phyloP scores from a whole-genome alignment of 73 alveolate genomes.

The Paramecium biaurelia region DNA sequence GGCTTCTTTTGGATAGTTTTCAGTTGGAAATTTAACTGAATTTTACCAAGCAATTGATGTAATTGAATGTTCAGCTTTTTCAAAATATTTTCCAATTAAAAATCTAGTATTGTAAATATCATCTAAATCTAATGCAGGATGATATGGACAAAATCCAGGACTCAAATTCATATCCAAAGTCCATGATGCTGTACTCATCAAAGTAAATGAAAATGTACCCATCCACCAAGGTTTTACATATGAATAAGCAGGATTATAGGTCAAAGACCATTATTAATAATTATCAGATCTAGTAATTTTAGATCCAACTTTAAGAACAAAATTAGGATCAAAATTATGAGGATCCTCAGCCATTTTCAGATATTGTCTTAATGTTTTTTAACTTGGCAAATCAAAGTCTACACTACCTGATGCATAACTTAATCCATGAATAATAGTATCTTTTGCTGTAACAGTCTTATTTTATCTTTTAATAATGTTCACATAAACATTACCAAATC shows the following conservation, averaged over 20 bases:
- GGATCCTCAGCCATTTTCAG: slow-evolving; percentile 56
- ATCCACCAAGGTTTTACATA: slow-evolving; percentile 64
- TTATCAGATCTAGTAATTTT: slow-evolving; percentile 53
- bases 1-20: not conserved
- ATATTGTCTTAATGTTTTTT: not conserved
- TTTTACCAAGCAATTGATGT: slow-evolving; percentile 40
- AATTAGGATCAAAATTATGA: slow-evolving; percentile 60
- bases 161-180: slow-evolving; percentile 1
- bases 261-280: slow-evolving; percentile 48
- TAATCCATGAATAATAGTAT: slow-evolving; percentile 42
- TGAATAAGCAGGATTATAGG: slow-evolving; percentile 64
- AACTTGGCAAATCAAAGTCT: slow-evolving; percentile 30
- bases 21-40: not conserved
- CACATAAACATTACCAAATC: slow-evolving; percentile 56
- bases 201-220: slow-evolving; percentile 57
- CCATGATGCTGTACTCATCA: slow-evolving; percentile 58
- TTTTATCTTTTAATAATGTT: slow-evolving; percentile 43
- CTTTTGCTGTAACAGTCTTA: not conserved
- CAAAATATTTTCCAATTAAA: slow-evolving; percentile 8
- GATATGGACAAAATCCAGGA: slow-evolving; percentile 65
- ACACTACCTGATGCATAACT: slow-evolving; percentile 39
- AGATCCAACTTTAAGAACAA: slow-evolving; percentile 52
- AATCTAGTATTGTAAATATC: slow-evolving; percentile 34
- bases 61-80: slow-evolving; percentile 5
- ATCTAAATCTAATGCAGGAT: slow-evolving; percentile 45